phyloP scores from a whole-genome alignment of 2,329 filamentous ascomycete genomes.

The Cercospora beticola region DNA sequence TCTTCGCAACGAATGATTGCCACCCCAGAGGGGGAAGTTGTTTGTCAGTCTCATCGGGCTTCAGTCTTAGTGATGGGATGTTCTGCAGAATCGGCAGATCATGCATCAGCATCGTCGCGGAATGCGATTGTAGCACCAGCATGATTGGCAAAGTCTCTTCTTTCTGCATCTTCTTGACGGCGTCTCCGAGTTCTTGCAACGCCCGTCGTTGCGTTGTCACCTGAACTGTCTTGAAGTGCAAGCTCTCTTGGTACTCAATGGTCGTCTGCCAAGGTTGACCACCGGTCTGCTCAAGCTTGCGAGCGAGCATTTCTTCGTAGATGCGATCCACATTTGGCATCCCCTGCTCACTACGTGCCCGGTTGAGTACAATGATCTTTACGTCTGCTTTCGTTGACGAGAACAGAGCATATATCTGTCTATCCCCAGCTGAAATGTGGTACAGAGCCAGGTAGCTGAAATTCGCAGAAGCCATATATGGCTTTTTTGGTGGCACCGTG shows the following conservation, averaged over 20 bases:
- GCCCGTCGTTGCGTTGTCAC: conserved; percentile 89
- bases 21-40: conserved; percentile 88
- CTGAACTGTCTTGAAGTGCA: conserved; percentile 82
- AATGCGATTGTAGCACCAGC: conserved; percentile 87
- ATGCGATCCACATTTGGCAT: conserved; percentile 88
- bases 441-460: conserved; percentile 83
- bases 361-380: conserved; percentile 84
- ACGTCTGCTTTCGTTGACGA: conserved; percentile 79
- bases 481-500: conserved; percentile 63
- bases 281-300: conserved; percentile 63
- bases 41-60: conserved; percentile 79
- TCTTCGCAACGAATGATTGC: conserved; percentile 84
- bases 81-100: conserved; percentile 82
- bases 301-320: conserved; percentile 73
- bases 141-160: conserved; percentile 79
- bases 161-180: conserved; percentile 84
- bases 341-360: conserved; percentile 75
- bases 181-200: conserved; percentile 80
- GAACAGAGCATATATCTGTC: conserved; percentile 91
- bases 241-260: conserved; percentile 81
- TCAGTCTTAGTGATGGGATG: conserved; percentile 78
- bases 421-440: conserved; percentile 84
- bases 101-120: conserved; percentile 74
- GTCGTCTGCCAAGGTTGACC: conserved; percentile 74
- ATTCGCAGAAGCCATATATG: conserved; percentile 73